Conservation (phyloP, 2,329 filamentous ascomycete species). For the Penicillium sp. region DNA sequence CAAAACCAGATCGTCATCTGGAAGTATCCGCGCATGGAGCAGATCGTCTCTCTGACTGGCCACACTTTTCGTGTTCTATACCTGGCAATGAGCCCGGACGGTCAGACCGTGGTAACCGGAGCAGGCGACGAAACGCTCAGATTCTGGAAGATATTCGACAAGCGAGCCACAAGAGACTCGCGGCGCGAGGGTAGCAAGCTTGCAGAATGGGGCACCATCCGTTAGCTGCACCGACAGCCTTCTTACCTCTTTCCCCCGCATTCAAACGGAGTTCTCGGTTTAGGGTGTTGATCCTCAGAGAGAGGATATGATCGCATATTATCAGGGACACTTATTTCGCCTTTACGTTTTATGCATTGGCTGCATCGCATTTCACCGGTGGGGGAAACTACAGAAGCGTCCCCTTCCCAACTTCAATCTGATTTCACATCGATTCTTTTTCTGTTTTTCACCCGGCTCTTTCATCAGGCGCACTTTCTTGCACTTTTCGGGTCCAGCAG, state of each 20-base stretch:
- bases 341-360: slow-evolving; percentile 25
- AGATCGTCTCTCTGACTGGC: slow-evolving; percentile 90
- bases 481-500: slow-evolving; percentile 26
- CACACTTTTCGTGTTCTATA: slow-evolving; percentile 97
- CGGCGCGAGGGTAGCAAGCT: slow-evolving; percentile 66
- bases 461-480: slow-evolving; percentile 11
- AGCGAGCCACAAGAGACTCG: slow-evolving; percentile 67
- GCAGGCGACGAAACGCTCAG: slow-evolving; percentile 93
- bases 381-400: neutral
- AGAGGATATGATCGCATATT: slow-evolving; percentile 26
- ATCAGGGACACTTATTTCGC: slow-evolving; percentile 13
- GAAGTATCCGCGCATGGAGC: slow-evolving; percentile 98
- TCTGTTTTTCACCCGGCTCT: slow-evolving; percentile 8
- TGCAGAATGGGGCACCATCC: slow-evolving; percentile 80
- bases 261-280: slow-evolving; percentile 35
- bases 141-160: slow-evolving; percentile 96
- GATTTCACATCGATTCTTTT: slow-evolving; percentile 1
- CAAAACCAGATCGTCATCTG: slow-evolving; percentile 99
- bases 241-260: slow-evolving; percentile 28
- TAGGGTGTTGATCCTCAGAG: slow-evolving; percentile 16
- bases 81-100: slow-evolving; percentile 94
- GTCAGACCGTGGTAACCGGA: slow-evolving; percentile 88
- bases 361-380: neutral
- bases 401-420: neutral
- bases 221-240: slow-evolving; percentile 34